A percentile compares a stretch with the other conserved stretches of the same genome.
Evolutionary conservation across 768 basidiomycete genomes (phyloP).

Genomic region (Melanogaster broomeanus): DNA sequence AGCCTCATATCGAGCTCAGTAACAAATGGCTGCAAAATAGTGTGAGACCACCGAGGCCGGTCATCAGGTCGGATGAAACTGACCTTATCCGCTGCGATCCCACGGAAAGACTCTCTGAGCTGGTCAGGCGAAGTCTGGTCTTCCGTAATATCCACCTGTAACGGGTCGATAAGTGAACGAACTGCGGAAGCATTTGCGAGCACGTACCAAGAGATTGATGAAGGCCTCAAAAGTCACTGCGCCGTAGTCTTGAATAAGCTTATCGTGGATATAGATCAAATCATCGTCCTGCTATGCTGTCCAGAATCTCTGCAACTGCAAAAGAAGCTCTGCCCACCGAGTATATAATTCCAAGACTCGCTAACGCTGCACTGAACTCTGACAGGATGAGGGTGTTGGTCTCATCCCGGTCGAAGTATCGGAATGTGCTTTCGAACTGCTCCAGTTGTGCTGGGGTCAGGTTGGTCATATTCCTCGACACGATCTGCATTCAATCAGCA

Average conservation of each 20-base stretch:
- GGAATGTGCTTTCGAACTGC: slow-evolving; percentile 96
- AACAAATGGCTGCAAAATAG: slow-evolving; percentile 69
- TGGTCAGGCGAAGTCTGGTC: slow-evolving; percentile 94
- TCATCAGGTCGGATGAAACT: slow-evolving; percentile 9
- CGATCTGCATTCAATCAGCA: slow-evolving; percentile 57
- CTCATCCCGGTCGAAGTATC: slow-evolving; percentile 94
- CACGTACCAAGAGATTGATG: slow-evolving; percentile 82
- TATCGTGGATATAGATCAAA: slow-evolving; percentile 79
- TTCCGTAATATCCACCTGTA: slow-evolving; percentile 91
- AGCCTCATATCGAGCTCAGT: slow-evolving; percentile 91
- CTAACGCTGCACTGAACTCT: slow-evolving; percentile 93
- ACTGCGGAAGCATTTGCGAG: neutral
- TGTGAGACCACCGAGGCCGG: neutral
- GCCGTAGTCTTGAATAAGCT: slow-evolving; percentile 79
- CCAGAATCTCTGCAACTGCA: neutral
- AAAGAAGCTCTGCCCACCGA: slow-evolving; percentile 47
- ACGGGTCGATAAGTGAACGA: neutral
- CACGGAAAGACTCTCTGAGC: slow-evolving; percentile 89
- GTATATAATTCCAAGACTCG: slow-evolving; percentile 92
- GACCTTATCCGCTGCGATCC: slow-evolving; percentile 89
- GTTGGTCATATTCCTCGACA: slow-evolving; percentile 92
- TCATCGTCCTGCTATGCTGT: slow-evolving; percentile 69
- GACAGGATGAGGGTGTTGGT: slow-evolving; percentile 82
- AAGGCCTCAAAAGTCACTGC: slow-evolving; percentile 93
- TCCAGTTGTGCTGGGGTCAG: slow-evolving; percentile 94